Evolutionary conservation across 495 filamentous ascomycete genomes (phyloP).

Genomic region (Peziza echinospora): DNA sequence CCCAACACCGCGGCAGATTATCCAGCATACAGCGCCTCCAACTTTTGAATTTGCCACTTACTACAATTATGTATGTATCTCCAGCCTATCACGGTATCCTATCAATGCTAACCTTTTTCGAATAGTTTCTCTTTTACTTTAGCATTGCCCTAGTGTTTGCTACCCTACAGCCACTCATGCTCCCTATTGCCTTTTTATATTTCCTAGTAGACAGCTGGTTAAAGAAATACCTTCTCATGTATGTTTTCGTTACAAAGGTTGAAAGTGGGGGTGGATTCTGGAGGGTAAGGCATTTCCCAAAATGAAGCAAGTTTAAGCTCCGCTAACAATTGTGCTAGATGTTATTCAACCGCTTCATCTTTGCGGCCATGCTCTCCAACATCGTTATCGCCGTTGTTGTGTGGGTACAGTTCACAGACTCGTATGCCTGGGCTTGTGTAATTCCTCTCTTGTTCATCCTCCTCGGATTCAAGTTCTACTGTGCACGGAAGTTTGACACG

Average conservation of each 20-base stretch:
- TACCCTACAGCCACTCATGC: constrained; percentile 66
- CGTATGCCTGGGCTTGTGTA: constrained; percentile 22
- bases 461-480: constrained; percentile 71
- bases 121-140: constrained; percentile 70
- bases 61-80: constrained; percentile 49
- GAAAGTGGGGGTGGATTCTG: constrained; percentile 92
- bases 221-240: constrained; percentile 88
- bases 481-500: constrained; percentile 50
- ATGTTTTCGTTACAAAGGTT: constrained; percentile 88
- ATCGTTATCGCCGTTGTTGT: constrained; percentile 52
- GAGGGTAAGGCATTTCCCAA: constrained; percentile 37
- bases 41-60: constrained; percentile 89
- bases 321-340: constrained; percentile 19
- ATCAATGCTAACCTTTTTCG: neutral
- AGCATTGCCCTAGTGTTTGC: constrained; percentile 77
- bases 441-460: constrained; percentile 63
- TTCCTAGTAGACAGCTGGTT: constrained; percentile 69
- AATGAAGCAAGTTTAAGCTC: neutral
- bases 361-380: constrained; percentile 61
- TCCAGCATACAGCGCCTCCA: constrained; percentile 81
- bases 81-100: neutral
- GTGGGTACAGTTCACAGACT: constrained; percentile 32
- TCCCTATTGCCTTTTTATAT: constrained; percentile 81
- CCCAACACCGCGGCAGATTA: constrained; percentile 79
- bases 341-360: constrained; percentile 76